Evolutionary conservation across 2,329 filamentous ascomycete genomes (phyloP).

Genomic region (Escovopsis sp.): DNA sequence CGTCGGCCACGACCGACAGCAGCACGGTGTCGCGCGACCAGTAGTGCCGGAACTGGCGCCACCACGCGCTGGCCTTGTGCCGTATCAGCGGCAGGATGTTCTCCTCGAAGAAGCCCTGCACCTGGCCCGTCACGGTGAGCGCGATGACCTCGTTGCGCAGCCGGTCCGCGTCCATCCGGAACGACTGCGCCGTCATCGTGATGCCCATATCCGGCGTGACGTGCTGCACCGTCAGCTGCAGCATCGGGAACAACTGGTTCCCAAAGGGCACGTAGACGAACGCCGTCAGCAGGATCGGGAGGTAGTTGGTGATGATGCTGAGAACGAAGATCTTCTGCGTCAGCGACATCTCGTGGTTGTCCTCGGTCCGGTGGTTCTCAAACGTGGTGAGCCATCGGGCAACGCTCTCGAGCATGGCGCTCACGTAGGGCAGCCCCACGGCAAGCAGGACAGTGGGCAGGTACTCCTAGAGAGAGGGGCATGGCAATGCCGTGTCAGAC

Average conservation of each 20-base stretch:
- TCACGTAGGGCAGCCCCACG: constrained; percentile 50
- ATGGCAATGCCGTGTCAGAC: background rate
- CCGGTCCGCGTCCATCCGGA: constrained; percentile 50
- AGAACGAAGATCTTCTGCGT: constrained; percentile 64
- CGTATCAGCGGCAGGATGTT: constrained; percentile 56
- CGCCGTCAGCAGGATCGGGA: constrained; percentile 60
- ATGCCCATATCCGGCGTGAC: constrained; percentile 28
- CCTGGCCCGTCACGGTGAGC: constrained; percentile 57
- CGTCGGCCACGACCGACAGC: constrained; percentile 36
- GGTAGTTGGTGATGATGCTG: constrained; percentile 69
- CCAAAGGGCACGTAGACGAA: constrained; percentile 71
- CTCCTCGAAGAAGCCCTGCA: constrained; percentile 59
- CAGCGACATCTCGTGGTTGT: constrained; percentile 52
- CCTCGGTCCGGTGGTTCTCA: constrained; percentile 62
- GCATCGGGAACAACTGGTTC: constrained; percentile 48
- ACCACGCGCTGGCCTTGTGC: constrained; percentile 37
- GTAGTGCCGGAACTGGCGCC: constrained; percentile 21
- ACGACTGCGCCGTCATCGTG: constrained; percentile 39
- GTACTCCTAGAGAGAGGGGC: constrained; percentile 39
- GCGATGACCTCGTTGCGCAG: constrained; percentile 62
- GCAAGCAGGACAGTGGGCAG: constrained; percentile 59
- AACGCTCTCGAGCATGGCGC: constrained; percentile 44
- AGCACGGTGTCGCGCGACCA: constrained; percentile 28
- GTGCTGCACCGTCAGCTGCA: constrained; percentile 43
- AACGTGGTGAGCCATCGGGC: constrained; percentile 51